Conservation (phyloP, 371 early-diverging fungal species). For the Lichtheimia ornata region DNA sequence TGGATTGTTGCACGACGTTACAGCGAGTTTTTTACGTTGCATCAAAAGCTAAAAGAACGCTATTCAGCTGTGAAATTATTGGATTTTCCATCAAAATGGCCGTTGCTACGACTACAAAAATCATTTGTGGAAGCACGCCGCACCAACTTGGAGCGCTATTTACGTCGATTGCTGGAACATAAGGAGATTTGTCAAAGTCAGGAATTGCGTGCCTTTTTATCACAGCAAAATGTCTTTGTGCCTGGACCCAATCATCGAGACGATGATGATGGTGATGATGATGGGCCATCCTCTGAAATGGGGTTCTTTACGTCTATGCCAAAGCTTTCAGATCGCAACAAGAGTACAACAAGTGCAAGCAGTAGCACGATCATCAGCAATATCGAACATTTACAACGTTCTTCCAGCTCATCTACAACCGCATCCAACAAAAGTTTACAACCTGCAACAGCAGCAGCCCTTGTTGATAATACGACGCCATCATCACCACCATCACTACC, state of each 20-base stretch:
- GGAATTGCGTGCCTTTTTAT: constrained; percentile 64
- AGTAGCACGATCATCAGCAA: not conserved
- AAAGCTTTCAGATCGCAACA: not conserved
- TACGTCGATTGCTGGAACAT: constrained; percentile 63
- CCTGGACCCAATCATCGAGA: constrained; percentile 26
- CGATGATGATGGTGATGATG: constrained; percentile 6
- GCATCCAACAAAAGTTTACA: constrained; percentile 13
- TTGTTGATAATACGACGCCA: not conserved
- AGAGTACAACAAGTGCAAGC: not conserved
- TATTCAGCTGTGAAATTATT: constrained; percentile 61
- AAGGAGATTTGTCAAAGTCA: constrained; percentile 55
- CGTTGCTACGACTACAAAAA: constrained; percentile 59
- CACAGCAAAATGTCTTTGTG: constrained; percentile 60
- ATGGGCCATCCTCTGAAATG: constrained; percentile 14
- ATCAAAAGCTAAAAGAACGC: constrained; percentile 62
- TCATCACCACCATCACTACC: too few species aligned
- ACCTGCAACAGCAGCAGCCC: not conserved
- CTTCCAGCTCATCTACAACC: constrained; percentile 18
- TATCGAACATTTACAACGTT: constrained; percentile 15
- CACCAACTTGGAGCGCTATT: constrained; percentile 67
- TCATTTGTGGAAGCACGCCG: constrained; percentile 74
- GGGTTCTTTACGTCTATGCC: constrained; percentile 21
- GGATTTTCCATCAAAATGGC: constrained; percentile 79
- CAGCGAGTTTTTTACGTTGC: constrained; percentile 80
- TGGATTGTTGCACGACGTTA: constrained; percentile 84